phyloP scores from a whole-genome alignment of 257 asterid genomes.

The Phtheirospermum japonicum region DNA sequence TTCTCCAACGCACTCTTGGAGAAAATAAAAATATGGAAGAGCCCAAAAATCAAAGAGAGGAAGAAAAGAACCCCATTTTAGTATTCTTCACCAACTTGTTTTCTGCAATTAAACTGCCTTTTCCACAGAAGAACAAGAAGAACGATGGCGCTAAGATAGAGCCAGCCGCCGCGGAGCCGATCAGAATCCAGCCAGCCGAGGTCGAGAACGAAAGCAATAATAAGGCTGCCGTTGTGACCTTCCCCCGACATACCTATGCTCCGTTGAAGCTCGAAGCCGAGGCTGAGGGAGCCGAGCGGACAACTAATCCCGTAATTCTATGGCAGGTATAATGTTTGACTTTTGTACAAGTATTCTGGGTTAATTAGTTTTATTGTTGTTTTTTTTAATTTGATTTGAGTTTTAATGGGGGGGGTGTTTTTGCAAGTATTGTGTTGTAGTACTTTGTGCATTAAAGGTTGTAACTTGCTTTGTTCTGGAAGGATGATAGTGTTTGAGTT shows the following conservation, averaged over 20 bases:
- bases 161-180: neutral
- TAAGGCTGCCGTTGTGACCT: neutral
- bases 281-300: neutral
- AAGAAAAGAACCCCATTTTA: neutral
- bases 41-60: neutral
- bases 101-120: neutral
- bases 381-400: neutral
- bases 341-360: no score
- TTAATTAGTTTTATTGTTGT: neutral
- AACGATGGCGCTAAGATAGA: neutral
- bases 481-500: neutral
- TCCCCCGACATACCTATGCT: neutral
- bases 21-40: neutral
- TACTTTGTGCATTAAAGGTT: neutral
- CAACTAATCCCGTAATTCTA: neutral
- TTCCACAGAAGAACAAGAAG: neutral
- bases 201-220: neutral
- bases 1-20: neutral
- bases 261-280: neutral
- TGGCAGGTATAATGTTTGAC: no score
- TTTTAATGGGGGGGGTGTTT: neutral
- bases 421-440: neutral
- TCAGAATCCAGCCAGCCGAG: neutral
- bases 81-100: neutral
- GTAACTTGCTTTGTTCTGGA: neutral